These are phyloP conservation scores for Nothophoma quercina DNA, from an alignment of 2,329 filamentous ascomycete genomes.

Conservation along the genomic window DNA sequence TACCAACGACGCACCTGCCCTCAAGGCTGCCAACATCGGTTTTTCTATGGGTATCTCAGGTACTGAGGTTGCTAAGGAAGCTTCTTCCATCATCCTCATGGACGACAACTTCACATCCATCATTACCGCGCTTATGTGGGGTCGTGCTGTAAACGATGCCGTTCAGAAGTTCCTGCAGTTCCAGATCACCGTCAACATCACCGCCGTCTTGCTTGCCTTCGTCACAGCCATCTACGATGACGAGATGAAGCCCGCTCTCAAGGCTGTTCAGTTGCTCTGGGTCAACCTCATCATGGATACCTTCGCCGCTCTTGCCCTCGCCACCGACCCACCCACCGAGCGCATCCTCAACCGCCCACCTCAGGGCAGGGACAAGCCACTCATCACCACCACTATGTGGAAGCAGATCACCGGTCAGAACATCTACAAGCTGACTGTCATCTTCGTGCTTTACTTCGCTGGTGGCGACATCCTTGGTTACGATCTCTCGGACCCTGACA, in stretches of 20 bases:
- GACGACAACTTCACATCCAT: constrained; percentile 99
- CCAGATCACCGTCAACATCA: constrained; percentile 97
- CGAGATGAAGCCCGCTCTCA: constrained; percentile 89
- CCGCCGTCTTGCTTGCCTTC: constrained; percentile 97
- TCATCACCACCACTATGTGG: constrained; percentile 71
- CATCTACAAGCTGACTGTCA: constrained; percentile 67
- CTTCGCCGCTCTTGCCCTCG: constrained; percentile 91
- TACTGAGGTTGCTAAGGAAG: constrained; percentile 93
- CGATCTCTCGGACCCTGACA: constrained; percentile 46
- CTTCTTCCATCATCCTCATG: constrained; percentile 94
- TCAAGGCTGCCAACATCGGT: constrained; percentile 98
- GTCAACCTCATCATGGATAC: constrained; percentile 97
- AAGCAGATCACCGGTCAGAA: constrained; percentile 71
- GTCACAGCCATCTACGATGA: constrained; percentile 86
- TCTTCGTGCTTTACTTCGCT: constrained; percentile 68
- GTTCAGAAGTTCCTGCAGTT: constrained; percentile 98
- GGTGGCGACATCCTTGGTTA: constrained; percentile 65
- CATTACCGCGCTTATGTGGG: constrained; percentile 91
- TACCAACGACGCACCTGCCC: constrained; percentile 93
- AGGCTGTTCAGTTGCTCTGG: constrained; percentile 96
- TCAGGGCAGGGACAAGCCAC: constrained; percentile 84
- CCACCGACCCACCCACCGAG: constrained; percentile 94
- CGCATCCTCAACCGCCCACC: constrained; percentile 93
- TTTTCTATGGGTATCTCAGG: constrained; percentile 92
- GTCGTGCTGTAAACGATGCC: constrained; percentile 96